Conservation (phyloP, 768 basidiomycete genomes). For the Russula lepida region DNA sequence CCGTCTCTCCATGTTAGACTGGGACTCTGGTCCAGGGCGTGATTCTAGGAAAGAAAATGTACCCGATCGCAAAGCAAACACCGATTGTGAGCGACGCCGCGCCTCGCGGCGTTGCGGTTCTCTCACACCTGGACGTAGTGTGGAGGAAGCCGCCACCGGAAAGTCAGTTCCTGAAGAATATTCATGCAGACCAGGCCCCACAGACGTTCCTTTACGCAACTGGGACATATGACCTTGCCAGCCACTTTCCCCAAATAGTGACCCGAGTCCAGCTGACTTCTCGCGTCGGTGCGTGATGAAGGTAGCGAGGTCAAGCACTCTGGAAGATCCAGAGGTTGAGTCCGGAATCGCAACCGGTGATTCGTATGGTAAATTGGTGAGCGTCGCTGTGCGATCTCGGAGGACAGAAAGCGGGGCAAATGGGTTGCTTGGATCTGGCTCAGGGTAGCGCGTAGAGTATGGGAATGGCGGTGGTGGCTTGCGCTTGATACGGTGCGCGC, state of each 20-base stretch:
- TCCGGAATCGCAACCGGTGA: slow-evolving; percentile 6
- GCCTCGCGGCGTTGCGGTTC: slow-evolving; percentile 21
- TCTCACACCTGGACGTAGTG: slow-evolving; percentile 3
- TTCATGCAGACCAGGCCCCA: slow-evolving; percentile 8
- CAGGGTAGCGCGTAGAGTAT: slow-evolving; percentile 48
- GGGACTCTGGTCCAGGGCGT: not conserved
- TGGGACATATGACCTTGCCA: slow-evolving; percentile 9
- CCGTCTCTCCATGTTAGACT: slow-evolving; percentile 1
- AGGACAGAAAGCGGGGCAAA: slow-evolving; percentile 62
- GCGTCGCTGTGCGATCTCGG: slow-evolving; percentile 37
- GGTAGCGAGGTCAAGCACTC: slow-evolving; percentile 12
- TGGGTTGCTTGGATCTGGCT: slow-evolving; percentile 60
- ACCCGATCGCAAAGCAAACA: slow-evolving; percentile 21
- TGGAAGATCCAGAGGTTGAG: not conserved
- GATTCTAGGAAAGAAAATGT: slow-evolving; percentile 20
- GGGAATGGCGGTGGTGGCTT: slow-evolving; percentile 51
- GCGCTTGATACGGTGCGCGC: slow-evolving; percentile 33
- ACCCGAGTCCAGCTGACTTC: not conserved
- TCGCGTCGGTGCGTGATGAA: slow-evolving; percentile 10
- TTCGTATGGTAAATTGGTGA: slow-evolving; percentile 6
- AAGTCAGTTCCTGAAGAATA: not conserved
- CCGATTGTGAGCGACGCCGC: slow-evolving; percentile 29
- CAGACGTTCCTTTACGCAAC: slow-evolving; percentile 15
- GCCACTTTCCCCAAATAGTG: slow-evolving; percentile 6
- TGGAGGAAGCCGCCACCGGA: not conserved